Conservation (phyloP, 495 filamentous ascomycete species). For the Glutinoglossum americanum region DNA sequence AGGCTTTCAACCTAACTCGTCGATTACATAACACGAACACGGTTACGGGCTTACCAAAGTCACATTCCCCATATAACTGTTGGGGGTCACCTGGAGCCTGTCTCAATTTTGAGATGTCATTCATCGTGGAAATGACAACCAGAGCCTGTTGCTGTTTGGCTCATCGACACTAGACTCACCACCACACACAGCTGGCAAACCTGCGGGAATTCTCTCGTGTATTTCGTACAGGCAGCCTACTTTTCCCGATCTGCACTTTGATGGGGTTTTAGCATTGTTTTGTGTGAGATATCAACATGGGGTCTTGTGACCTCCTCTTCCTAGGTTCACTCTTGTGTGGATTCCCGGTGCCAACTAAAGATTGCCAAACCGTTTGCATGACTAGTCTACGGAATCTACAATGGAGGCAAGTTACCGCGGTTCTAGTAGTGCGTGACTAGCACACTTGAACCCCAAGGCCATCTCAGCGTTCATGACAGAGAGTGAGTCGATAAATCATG, state of each 20-base stretch:
- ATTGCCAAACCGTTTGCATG: neutral
- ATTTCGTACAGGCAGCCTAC: neutral
- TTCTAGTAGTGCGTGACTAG: neutral
- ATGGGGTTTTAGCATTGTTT: neutral
- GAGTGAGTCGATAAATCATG: too few relatives aligned
- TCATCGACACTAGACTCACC: neutral
- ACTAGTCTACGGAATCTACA: neutral
- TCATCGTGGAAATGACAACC: neutral
- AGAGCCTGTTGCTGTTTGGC: neutral
- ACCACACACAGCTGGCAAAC: neutral
- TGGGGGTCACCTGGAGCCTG: neutral
- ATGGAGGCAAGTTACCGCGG: neutral
- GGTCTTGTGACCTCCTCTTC: neutral
- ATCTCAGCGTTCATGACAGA: too few relatives aligned
- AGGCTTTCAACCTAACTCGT: neutral
- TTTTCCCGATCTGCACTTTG: neutral
- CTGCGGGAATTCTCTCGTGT: neutral
- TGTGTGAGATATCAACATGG: neutral
- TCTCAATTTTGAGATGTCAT: neutral
- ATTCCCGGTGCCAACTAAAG: neutral
- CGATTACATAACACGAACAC: neutral
- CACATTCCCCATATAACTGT: too few relatives aligned
- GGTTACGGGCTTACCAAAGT: neutral
- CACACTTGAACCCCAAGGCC: too few relatives aligned
- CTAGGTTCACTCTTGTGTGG: neutral